phyloP scores from a whole-genome alignment of 2,329 filamentous ascomycete species.

The Diplodia seriata region DNA sequence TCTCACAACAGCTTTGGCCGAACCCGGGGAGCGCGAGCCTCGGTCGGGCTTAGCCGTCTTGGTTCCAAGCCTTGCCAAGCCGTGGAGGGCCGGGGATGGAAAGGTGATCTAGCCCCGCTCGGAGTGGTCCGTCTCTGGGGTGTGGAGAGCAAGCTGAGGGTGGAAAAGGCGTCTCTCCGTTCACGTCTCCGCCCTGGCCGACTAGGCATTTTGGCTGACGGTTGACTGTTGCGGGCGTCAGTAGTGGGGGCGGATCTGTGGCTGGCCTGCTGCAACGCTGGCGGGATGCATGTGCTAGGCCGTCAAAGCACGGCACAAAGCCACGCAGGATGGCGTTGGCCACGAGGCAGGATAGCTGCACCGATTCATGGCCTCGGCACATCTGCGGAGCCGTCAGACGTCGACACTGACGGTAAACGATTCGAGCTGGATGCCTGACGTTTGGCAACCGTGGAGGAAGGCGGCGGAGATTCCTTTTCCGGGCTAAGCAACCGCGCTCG shows the following conservation, averaged over 20 bases:
- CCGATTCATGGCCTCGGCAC: constrained; percentile 11
- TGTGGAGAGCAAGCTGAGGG: constrained; percentile 10
- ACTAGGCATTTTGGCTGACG: no score
- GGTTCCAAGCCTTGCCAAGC: constrained; percentile 7
- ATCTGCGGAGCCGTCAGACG: constrained; percentile 4
- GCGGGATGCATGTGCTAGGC: background rate
- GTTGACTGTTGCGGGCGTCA: no score
- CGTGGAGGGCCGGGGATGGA: background rate
- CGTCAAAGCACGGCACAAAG: background rate
- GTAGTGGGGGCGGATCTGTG: background rate
- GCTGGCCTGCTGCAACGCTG: background rate
- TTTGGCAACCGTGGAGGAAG: background rate
- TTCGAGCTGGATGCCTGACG: constrained; percentile 23
- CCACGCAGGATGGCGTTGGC: background rate
- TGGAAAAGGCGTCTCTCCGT: background rate
- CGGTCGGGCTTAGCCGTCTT: constrained; percentile 1
- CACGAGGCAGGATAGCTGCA: background rate
- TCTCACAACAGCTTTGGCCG: constrained; percentile 13
- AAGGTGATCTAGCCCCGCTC: background rate
- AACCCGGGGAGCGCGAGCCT: constrained; percentile 15
- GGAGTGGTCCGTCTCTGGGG: constrained; percentile 19
- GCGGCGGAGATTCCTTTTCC: constrained; percentile 15
- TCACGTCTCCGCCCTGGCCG: no score
- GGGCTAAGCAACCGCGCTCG: background rate
- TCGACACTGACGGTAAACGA: background rate